A percentile compares a stretch with the other conserved stretches of the same genome.
Evolutionary conservation across 768 basidiomycete species (phyloP).

Genomic region (Lactarius deliciosus): DNA sequence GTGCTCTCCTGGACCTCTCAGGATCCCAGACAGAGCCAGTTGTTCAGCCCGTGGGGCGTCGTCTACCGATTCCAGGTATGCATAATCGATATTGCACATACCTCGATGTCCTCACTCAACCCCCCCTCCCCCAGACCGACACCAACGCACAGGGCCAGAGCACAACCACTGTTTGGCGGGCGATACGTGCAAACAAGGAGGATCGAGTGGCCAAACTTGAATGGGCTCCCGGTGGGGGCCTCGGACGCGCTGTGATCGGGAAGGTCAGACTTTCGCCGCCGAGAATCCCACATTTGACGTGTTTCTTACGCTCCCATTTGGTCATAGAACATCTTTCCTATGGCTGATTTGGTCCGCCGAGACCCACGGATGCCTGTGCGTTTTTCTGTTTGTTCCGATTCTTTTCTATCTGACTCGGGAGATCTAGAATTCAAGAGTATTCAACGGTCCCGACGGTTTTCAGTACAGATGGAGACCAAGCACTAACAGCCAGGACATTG

Average conservation of each 20-base stretch:
- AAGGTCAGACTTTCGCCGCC: conserved; percentile 51
- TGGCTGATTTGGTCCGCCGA: conserved; percentile 77
- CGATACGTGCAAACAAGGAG: conserved; percentile 82
- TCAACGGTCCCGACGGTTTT: conserved; percentile 81
- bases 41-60: conserved; percentile 81
- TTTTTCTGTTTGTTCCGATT: conserved; percentile 32
- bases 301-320: conserved; percentile 21
- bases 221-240: conserved; percentile 79
- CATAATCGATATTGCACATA: conserved; percentile 28
- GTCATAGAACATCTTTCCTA: conserved; percentile 68
- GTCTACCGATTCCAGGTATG: conserved; percentile 78
- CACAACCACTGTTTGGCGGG: conserved; percentile 75
- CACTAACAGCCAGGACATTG: conserved; percentile 48
- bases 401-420: conserved; percentile 17
- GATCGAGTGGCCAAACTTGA: conserved; percentile 87
- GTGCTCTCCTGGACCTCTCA: conserved; percentile 85
- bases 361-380: conserved; percentile 63
- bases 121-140: conserved; percentile 51
- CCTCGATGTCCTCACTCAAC: conserved; percentile 33
- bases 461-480: conserved; percentile 81
- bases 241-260: conserved; percentile 83
- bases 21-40: conserved; percentile 78
- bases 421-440: conserved; percentile 47
- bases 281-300: conserved; percentile 33
- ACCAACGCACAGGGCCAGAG: conserved; percentile 61